Base-by-base conservation (phyloP, 192 early-diverging fungal species). In the Mortierella claussenii region DNA sequence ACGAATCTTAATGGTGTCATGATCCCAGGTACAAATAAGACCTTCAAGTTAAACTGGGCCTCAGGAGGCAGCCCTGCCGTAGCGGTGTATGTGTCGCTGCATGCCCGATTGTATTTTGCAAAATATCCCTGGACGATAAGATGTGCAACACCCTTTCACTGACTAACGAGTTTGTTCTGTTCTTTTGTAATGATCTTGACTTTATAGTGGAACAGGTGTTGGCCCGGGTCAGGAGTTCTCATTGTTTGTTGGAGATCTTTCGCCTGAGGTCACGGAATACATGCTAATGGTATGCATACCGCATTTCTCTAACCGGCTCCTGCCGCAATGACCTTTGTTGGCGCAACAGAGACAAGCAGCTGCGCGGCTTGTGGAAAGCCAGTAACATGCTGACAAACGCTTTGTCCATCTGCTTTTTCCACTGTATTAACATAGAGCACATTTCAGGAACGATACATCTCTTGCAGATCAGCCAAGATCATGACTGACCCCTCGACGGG, bases 1-100 rank as follows among this genome's bases (percentile, higher is more conserved):
- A 80, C 80, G 4, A 85, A 84, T 11, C 78, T 93, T 60, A 92
- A 97, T 81, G 94, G 95, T 18, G 83, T 88, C 15, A 50, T 86
- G 37, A 96, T 98, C 61, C 97, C 97, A 21, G 88, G 87, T 44
- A 91, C 94, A 2, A 87, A 90, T 80, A 84, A 89, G 46, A 58
- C 84, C n/a, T 98, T 98, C 86, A 91, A 92, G 48, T 87, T 99
- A 44, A 99, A 99, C 86, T 97, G 96, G 96, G 96, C 97, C 21
- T 87, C 91, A 4, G 94, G 96, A 20, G 91, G 93, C 88, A 88
- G 23, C 23, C 43, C 48, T 23, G 52, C 33, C 8, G 17, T 51
- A 20, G 27, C 49, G 9, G 42, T 21, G 68, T 69, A 61, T 42
- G 66, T 48, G 17, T n/a, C n/a, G n/a, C n/a, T n/a, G n/a, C n/a